phyloP scores from a whole-genome alignment of 148 eudicot genomes.

The Hydrangea macrophylla region DNA sequence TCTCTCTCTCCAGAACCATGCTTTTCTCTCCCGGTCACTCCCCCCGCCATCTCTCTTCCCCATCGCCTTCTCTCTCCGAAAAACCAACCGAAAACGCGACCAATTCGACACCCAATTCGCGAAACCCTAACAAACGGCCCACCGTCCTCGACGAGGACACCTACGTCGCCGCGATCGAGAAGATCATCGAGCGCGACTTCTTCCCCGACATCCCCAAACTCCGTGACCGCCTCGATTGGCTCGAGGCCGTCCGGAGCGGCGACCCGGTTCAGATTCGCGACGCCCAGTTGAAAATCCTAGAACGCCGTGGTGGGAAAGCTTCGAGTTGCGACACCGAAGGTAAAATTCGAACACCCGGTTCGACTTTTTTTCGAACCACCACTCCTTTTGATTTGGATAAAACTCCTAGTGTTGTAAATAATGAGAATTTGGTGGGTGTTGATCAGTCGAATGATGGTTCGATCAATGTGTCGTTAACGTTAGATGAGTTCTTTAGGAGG shows the following conservation, averaged over 20 bases:
- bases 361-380: conserved; percentile 48
- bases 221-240: conserved; percentile 91
- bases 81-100: conserved; percentile 11
- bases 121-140: conserved; percentile 25
- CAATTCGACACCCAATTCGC: conserved; percentile 10
- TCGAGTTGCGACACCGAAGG: conserved; percentile 20
- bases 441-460: conserved; percentile 19
- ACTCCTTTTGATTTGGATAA: conserved; percentile 57
- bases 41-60: conserved; percentile 82
- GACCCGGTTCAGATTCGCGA: conserved; percentile 83
- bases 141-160: conserved; percentile 74
- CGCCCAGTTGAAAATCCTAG: conserved; percentile 86
- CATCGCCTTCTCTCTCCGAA: conserved; percentile 29
- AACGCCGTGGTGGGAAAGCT: conserved; percentile 50
- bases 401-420: conserved; percentile 32
- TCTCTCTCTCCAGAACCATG: conserved; percentile 37
- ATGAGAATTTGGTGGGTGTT: conserved; percentile 13
- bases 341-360: conserved; percentile 63
- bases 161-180: conserved; percentile 86
- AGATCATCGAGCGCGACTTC: conserved; percentile 88
- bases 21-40: conserved; percentile 88
- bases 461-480: conserved; percentile 37
- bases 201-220: conserved; percentile 97
- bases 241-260: conserved; percentile 60
- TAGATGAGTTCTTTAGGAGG: conserved; percentile 74